These are phyloP conservation scores for Metschnikowia gruessii DNA, from an alignment of 805 yeast species.

Conservation along the genomic window DNA sequence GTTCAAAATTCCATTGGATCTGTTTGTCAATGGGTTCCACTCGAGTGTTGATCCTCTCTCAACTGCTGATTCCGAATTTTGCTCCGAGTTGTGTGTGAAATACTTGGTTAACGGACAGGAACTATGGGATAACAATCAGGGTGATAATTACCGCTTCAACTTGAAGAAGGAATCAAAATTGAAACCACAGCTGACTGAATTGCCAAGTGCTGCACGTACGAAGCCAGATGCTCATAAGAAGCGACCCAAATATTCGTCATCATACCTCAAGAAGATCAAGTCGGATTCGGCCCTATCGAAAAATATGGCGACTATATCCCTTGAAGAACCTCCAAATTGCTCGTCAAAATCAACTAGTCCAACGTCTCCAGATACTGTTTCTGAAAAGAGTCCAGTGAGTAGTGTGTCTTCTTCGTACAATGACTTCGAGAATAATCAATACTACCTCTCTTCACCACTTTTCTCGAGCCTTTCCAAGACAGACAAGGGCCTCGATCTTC, in stretches of 20 bases:
- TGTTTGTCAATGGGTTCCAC: conserved; percentile 11
- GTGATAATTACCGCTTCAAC: conserved; percentile 54
- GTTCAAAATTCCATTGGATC: conserved; percentile 52
- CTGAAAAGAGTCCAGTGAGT: neutral
- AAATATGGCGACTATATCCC: neutral
- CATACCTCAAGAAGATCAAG: conserved; percentile 33
- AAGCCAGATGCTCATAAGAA: conserved; percentile 15
- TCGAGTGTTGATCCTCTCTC: conserved; percentile 10
- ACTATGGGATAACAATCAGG: conserved; percentile 75
- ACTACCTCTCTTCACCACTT: conserved; percentile 37
- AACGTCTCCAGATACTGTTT: neutral
- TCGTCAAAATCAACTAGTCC: neutral
- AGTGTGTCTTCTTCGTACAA: neutral
- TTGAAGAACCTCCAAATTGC: neutral
- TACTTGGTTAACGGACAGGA: conserved; percentile 50
- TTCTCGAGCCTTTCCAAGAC: conserved; percentile 5
- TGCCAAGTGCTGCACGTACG: conserved; percentile 15
- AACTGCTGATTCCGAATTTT: conserved; percentile 17
- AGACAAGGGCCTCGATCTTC: neutral
- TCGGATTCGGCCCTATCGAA: conserved; percentile 21
- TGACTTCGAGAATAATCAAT: conserved; percentile 36
- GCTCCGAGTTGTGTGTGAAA: conserved; percentile 52
- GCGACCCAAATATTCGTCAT: conserved; percentile 40
- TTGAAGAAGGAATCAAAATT: neutral
- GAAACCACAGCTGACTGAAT: neutral